phyloP scores from a whole-genome alignment of 768 basidiomycete genomes.

The Boletus patriciae region DNA sequence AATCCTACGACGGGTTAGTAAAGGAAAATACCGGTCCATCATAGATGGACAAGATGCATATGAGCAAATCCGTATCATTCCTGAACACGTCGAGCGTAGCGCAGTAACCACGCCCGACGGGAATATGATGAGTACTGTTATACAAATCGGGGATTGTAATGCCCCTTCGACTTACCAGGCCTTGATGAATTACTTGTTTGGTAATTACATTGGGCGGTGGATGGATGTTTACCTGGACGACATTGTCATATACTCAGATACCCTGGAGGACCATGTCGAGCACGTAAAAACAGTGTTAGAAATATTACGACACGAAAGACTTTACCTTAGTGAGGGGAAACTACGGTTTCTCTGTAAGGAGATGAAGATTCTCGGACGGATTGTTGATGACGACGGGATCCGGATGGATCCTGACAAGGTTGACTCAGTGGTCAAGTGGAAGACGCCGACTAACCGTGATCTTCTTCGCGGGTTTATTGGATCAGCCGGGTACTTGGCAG shows the following conservation, averaged over 20 bases:
- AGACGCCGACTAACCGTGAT: background rate
- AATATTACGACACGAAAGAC: constrained; percentile 28
- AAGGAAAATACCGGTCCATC: background rate
- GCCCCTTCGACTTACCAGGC: constrained; percentile 45
- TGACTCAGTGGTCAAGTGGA: constrained; percentile 27
- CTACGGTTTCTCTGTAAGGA: constrained; percentile 31
- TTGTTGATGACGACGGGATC: constrained; percentile 40
- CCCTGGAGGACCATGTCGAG: constrained; percentile 28
- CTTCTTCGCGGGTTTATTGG: background rate
- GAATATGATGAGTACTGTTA: constrained; percentile 32
- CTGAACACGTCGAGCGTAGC: constrained; percentile 20
- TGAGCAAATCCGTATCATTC: constrained; percentile 14
- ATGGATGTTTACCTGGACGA: constrained; percentile 12
- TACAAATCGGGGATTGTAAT: constrained; percentile 35
- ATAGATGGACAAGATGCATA: constrained; percentile 20
- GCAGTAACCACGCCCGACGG: constrained; percentile 40
- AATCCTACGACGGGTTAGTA: constrained; percentile 5
- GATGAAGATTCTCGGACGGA: constrained; percentile 36
- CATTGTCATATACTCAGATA: constrained; percentile 11
- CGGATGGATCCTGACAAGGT: constrained; percentile 47
- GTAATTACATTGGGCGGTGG: background rate
- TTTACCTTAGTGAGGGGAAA: constrained; percentile 40
- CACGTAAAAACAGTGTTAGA: constrained; percentile 36
- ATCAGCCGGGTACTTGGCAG: background rate
- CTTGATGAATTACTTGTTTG: constrained; percentile 5